These are phyloP conservation scores for Tuctoria greenei DNA, from an alignment of 176 grass and related monocot species.

Conservation along the genomic window DNA sequence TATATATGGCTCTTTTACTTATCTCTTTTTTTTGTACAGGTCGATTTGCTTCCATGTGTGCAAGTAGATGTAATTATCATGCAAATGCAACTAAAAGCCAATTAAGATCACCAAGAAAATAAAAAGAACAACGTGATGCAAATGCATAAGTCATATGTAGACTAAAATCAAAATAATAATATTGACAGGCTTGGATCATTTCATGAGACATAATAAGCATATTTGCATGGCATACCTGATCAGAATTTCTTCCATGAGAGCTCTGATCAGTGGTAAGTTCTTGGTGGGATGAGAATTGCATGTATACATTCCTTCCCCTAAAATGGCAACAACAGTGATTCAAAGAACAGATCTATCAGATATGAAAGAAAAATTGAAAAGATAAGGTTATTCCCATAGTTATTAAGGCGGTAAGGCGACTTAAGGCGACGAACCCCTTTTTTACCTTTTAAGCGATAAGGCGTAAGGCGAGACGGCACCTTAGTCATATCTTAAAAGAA, in stretches of 20 bases:
- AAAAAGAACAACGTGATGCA: neutral
- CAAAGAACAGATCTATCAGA: slow-evolving; percentile 26
- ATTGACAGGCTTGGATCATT: neutral
- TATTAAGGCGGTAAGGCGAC: no score
- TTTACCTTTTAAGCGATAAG: no score
- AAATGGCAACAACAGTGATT: slow-evolving; percentile 29
- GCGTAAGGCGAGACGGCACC: no score
- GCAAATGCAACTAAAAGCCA: slow-evolving; percentile 1
- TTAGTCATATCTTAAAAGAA: no score
- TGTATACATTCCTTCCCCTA: slow-evolving; percentile 96
- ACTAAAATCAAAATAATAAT: neutral
- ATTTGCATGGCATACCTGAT: slow-evolving; percentile 68
- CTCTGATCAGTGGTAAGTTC: slow-evolving; percentile 94
- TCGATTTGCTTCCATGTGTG: neutral
- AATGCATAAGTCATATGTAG: neutral
- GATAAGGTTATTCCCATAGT: neutral
- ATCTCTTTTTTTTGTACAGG: neutral
- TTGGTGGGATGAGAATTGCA: slow-evolving; percentile 98
- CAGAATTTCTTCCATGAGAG: slow-evolving; percentile 84
- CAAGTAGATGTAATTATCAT: neutral
- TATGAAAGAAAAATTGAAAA: slow-evolving; percentile 7
- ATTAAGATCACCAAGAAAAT: neutral
- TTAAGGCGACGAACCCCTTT: no score
- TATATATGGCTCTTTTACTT: neutral
- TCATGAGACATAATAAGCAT: neutral